Conservation (phyloP, 1,139 yeast species). For the Zhuliangozyma parablackwelliae region DNA sequence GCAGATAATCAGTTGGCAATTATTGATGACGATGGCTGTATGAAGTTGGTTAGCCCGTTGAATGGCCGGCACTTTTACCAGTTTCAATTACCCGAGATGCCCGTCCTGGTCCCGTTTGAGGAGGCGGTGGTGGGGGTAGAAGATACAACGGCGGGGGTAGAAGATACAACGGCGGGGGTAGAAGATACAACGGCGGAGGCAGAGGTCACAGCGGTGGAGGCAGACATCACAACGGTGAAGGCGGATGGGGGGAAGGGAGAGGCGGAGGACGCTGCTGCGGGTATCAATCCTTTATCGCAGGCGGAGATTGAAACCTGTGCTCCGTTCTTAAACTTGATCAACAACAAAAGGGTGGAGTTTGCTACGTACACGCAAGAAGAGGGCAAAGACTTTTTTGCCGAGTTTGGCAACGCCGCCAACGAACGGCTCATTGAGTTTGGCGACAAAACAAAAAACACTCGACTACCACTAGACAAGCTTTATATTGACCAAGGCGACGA, state of each 20-base stretch:
- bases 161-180: too few relatives aligned
- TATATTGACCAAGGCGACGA: conserved; percentile 8
- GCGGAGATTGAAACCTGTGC: conserved; percentile 65
- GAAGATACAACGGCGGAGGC: not conserved
- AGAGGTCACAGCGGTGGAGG: too few relatives aligned
- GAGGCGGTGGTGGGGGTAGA: too few relatives aligned
- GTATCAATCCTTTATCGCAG: conserved; percentile 43
- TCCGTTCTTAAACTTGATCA: conserved; percentile 50
- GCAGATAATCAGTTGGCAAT: conserved; percentile 35
- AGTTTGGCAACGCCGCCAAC: conserved; percentile 12
- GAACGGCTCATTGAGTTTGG: conserved; percentile 10
- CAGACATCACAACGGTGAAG: not conserved
- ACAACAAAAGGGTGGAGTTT: conserved; percentile 32
- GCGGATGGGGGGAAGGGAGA: not conserved
- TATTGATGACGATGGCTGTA: conserved; percentile 29
- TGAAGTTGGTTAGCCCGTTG: conserved; percentile 39
- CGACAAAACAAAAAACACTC: not conserved
- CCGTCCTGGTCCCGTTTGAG: conserved; percentile 7
- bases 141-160: too few relatives aligned
- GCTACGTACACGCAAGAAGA: conserved; percentile 28
- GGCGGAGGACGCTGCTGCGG: too few relatives aligned
- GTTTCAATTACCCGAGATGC: conserved; percentile 37
- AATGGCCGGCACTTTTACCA: conserved; percentile 43
- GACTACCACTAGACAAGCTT: conserved; percentile 3
- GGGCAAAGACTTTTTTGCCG: conserved; percentile 6